These are phyloP conservation scores for Plectranthus barbatus DNA, from an alignment of 257 asterid genomes.

Conservation along the genomic window DNA sequence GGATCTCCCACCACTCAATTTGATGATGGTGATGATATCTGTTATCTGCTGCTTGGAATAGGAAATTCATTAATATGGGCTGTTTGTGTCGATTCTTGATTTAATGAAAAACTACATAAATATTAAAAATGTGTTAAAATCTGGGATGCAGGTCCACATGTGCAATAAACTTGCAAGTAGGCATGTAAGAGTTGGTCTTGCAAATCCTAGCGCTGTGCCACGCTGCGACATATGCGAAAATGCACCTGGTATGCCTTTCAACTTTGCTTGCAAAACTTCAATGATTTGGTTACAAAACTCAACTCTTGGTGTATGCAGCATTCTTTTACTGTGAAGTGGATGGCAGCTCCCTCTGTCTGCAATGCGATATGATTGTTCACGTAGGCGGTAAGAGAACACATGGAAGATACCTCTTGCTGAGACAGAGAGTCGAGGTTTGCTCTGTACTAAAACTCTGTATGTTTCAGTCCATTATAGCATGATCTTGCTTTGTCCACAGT, in stretches of 20 bases:
- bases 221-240: constrained; percentile 40
- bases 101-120: background rate
- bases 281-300: background rate
- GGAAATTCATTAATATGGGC: too few species aligned
- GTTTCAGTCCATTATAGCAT: background rate
- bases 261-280: background rate
- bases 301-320: constrained; percentile 8
- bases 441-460: background rate
- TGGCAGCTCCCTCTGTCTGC: constrained; percentile 35
- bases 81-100: background rate
- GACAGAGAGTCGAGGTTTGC: constrained; percentile 38
- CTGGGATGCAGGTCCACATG: constrained; percentile 29
- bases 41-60: background rate
- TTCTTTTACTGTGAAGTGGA: constrained; percentile 44
- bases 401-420: constrained; percentile 27
- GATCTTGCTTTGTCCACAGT: constrained; percentile 15
- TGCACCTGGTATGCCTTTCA: constrained; percentile 22
- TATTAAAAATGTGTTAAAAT: background rate
- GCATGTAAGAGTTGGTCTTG: constrained; percentile 39
- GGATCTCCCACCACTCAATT: background rate
- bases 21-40: background rate
- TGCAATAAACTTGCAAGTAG: constrained; percentile 39
- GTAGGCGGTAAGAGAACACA: constrained; percentile 38
- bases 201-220: constrained; percentile 27
- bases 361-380: constrained; percentile 33